Evolutionary conservation across 345 rosid genomes (phyloP).

Genomic region (Erodium maritimum): DNA sequence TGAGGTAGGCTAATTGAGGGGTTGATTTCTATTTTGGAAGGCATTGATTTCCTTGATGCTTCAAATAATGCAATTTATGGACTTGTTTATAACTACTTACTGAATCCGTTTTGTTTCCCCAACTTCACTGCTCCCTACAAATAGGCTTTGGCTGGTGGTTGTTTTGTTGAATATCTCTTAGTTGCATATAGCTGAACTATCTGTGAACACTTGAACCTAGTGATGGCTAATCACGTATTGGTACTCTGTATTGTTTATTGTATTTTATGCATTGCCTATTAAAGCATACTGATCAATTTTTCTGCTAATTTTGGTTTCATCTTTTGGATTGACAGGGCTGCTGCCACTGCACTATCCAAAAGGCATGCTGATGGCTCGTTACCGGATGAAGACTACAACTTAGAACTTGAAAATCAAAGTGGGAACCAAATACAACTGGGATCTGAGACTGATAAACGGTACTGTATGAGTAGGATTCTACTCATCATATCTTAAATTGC

Average conservation of each 20-base stretch:
- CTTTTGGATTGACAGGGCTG: conserved; percentile 36
- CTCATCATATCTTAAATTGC: background rate
- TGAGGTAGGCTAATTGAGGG: background rate
- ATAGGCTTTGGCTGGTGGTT: too few relatives aligned
- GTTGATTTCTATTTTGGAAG: too few relatives aligned
- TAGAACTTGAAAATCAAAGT: conserved; percentile 82
- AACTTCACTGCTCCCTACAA: too few relatives aligned
- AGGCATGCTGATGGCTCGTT: conserved; percentile 72
- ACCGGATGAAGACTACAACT: conserved; percentile 56
- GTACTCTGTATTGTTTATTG: background rate
- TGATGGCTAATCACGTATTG: background rate
- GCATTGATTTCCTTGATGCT: too few relatives aligned
- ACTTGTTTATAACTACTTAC: too few relatives aligned
- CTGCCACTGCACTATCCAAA: conserved; percentile 62
- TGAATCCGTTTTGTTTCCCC: too few relatives aligned
- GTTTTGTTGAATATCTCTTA: too few relatives aligned
- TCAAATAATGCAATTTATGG: too few relatives aligned
- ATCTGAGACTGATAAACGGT: conserved; percentile 80
- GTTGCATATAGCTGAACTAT: background rate
- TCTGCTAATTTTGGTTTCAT: background rate
- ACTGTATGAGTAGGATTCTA: conserved; percentile 4
- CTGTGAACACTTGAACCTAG: background rate
- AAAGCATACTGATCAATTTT: background rate
- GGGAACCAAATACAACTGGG: conserved; percentile 58
- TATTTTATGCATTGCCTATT: background rate